phyloP scores from a whole-genome alignment of 345 rosid genomes.

The Noccaea bulbosa region DNA sequence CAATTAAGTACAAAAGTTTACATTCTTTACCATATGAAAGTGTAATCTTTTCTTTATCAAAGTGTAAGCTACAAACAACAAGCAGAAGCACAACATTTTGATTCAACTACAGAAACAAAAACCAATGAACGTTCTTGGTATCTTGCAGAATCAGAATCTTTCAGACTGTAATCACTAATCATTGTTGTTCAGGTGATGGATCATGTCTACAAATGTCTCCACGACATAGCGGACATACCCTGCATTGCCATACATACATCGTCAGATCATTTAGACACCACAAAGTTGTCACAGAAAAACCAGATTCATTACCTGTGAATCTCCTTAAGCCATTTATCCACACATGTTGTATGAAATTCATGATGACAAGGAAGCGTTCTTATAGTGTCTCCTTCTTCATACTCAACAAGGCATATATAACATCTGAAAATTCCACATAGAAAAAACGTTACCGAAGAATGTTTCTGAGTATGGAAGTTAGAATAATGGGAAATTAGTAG shows the following conservation, averaged over 20 bases:
- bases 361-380: slow-evolving; percentile 89
- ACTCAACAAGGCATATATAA: slow-evolving; percentile 96
- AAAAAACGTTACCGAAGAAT: neutral
- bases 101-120: slow-evolving; percentile 21
- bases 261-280: slow-evolving; percentile 25
- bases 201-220: slow-evolving; percentile 84
- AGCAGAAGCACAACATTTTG: slow-evolving; percentile 38
- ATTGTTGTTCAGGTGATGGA: slow-evolving; percentile 48
- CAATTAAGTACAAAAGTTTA: slow-evolving; percentile 34
- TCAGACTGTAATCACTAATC: slow-evolving; percentile 44
- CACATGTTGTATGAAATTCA: slow-evolving; percentile 79
- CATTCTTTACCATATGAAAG: neutral
- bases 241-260: slow-evolving; percentile 41
- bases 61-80: slow-evolving; percentile 23
- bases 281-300: neutral
- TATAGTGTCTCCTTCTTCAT: slow-evolving; percentile 88
- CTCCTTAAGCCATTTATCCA: slow-evolving; percentile 98
- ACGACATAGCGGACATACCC: slow-evolving; percentile 97
- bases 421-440: slow-evolving; percentile 54
- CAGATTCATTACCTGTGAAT: slow-evolving; percentile 79
- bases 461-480: neutral
- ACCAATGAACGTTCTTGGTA: slow-evolving; percentile 28
- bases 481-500: neutral
- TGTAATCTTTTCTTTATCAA: neutral
- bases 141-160: slow-evolving; percentile 29